Evolutionary conservation across 2,329 filamentous ascomycete species (phyloP), one percentile per base, ranked within the genome.

Genomic region (Verticillium longisporum): DNA sequence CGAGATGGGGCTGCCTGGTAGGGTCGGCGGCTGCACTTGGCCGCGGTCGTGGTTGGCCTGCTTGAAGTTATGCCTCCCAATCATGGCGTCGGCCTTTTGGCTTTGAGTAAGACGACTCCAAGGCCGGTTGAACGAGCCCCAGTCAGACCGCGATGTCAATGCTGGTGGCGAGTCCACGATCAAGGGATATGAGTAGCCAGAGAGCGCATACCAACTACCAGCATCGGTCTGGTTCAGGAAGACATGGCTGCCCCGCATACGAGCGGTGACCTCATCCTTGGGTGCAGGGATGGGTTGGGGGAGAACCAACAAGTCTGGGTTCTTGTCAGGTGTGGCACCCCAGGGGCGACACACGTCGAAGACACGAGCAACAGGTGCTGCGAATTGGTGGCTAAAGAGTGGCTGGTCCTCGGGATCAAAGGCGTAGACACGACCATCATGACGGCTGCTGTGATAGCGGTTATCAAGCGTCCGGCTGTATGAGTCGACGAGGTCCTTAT

Each of bases 121-220:
- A 2, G 73, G 70, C 10, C 72, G 69, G 4, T 69, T 71, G 36
- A 73, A 69, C n/a, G 84, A 76, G 71, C 79, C 78, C 73, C 80
- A 87, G 33, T 78, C 77, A 7, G 73, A 70, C 13, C 68, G 74
- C 66, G 77, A 77, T 54, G 80, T 77, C 64, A 74, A 76, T 26
- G 78, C 84, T 2, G 71, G 65, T 0, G 82, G 80, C 0, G 82
- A 88, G 59, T 91, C 85, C 26, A 93, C 88, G 33, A 97, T 91
- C 10, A 94, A 82, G 3, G 95, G 95, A 68, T 97, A 98, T 9
- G 87, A 87, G 50, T 81, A 83, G 61, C 96, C 94, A 1, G 94
- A 97, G 75, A 98, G 83, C 36, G 93, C 95, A 73, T 94, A 99
- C 92, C 94, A 98, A 63, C 90, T 90, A 34, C 93, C 94, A n/a